These are phyloP conservation scores for Chlorociboria aeruginascens DNA, from an alignment of 495 filamentous ascomycete genomes.

Conservation along the genomic window DNA sequence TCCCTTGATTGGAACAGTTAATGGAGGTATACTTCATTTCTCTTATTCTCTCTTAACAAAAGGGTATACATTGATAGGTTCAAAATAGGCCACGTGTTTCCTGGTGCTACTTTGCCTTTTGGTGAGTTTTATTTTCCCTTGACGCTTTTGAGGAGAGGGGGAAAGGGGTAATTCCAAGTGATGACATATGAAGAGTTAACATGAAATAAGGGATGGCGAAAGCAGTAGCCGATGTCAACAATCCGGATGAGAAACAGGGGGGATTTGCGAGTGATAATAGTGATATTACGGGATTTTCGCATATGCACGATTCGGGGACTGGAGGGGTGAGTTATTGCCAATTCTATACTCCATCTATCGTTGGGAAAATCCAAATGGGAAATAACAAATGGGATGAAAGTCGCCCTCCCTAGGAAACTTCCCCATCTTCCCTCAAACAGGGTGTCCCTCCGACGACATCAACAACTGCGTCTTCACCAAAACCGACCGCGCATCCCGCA, in stretches of 20 bases:
- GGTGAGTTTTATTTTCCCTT: conserved; percentile 22
- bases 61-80: background rate
- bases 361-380: too few species aligned
- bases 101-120: conserved; percentile 64
- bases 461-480: conserved; percentile 52
- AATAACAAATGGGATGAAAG: background rate
- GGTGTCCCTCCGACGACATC: conserved; percentile 53
- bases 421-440: conserved; percentile 54
- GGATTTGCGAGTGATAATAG: conserved; percentile 57
- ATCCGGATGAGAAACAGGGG: conserved; percentile 44
- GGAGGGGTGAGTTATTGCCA: conserved; percentile 36
- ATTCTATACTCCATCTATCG: background rate
- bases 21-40: conserved; percentile 30
- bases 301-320: conserved; percentile 66
- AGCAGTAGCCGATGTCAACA: conserved; percentile 55
- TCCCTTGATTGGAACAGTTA: conserved; percentile 48
- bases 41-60: background rate
- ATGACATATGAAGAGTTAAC: background rate
- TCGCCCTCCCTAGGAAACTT: conserved; percentile 62
- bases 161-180: background rate
- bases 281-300: conserved; percentile 54
- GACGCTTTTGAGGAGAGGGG: too few species aligned
- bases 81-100: conserved; percentile 48
- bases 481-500: conserved; percentile 7
- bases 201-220: conserved; percentile 51